Evolutionary conservation across 129 eudicot genomes (phyloP), one percentile per base, ranked within the genome.

Genomic region (Calendula officinalis): DNA sequence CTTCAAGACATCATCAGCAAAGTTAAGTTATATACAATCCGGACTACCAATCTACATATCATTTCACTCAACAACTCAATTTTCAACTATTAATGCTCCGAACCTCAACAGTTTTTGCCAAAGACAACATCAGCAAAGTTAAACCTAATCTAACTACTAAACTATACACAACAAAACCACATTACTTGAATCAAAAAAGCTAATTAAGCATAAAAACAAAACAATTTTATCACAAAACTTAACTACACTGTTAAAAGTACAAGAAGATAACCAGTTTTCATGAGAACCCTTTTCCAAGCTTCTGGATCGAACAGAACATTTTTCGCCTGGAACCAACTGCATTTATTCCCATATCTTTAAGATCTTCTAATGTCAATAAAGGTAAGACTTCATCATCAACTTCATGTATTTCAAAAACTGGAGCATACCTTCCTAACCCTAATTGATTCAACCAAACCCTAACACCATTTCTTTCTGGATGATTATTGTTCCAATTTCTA

Each of bases 341-440:
- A 79, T 77, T 86, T 43, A 86, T 79, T 30, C 94, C 94, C 94
- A 85, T 85, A 60, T 85, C 94, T 76, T 85, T 85, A 46, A 83
- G 84, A 78, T 87, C 86, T 70, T 83, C 86, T 60, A 80, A 56
- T 30, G 86, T 87, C 43, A 86, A 64, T 69, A 82, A 57, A 3
- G 95, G 84, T 78, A 83, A 46, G 56, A 80, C 84, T 64, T 86
- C 90, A 57, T 80, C 91, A 58, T 83, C 95, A 34, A 87, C 90
- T 77, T 87, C 95, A 61, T 87, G 91, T 56, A 87, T 71, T 78
- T 83, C 91, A 36, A 87, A 87, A 51, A 87, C 86, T 0, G 89
- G 91, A 9, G 91, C 80, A 37, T 84, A 83, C 68, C 85, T 67
- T 38, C 88, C 87, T 48, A 84, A 66, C 41, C 91, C 88, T 48